phyloP scores from a whole-genome alignment of 2,329 filamentous ascomycete genomes.

The Pestalotiopsis sp. region DNA sequence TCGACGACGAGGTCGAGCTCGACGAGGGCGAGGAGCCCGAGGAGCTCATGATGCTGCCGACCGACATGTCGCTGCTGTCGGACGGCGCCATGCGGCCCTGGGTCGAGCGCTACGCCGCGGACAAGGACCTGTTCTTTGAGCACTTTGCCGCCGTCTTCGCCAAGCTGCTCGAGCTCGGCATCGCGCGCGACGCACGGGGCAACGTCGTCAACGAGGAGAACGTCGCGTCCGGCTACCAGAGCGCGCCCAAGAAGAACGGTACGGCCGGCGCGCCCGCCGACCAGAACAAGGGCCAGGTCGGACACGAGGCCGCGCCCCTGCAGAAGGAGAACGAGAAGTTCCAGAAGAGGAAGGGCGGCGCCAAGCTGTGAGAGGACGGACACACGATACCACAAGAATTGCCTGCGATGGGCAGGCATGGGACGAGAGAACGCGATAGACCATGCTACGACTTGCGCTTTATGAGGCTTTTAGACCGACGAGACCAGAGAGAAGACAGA shows the following conservation, averaged over 20 bases:
- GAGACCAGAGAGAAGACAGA: background rate
- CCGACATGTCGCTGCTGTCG: slow-evolving; percentile 59
- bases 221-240: slow-evolving; percentile 4
- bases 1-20: slow-evolving; percentile 52
- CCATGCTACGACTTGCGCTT: background rate
- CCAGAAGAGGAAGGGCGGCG: slow-evolving; percentile 9
- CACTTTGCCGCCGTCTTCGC: slow-evolving; percentile 13
- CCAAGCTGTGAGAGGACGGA: background rate
- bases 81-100: slow-evolving; percentile 56
- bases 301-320: slow-evolving; percentile 8
- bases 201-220: slow-evolving; percentile 12
- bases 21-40: slow-evolving; percentile 57
- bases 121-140: slow-evolving; percentile 11
- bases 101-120: slow-evolving; percentile 43
- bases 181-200: slow-evolving; percentile 5
- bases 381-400: background rate
- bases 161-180: slow-evolving; percentile 10
- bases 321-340: slow-evolving; percentile 9
- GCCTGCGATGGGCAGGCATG: no score
- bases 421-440: background rate
- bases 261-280: background rate
- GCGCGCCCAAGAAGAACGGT: slow-evolving; percentile 14
- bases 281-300: slow-evolving; percentile 6
- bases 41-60: slow-evolving; percentile 69
- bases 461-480: background rate